phyloP scores from a whole-genome alignment of 805 yeast genomes.

The Myxozyma udenii region DNA sequence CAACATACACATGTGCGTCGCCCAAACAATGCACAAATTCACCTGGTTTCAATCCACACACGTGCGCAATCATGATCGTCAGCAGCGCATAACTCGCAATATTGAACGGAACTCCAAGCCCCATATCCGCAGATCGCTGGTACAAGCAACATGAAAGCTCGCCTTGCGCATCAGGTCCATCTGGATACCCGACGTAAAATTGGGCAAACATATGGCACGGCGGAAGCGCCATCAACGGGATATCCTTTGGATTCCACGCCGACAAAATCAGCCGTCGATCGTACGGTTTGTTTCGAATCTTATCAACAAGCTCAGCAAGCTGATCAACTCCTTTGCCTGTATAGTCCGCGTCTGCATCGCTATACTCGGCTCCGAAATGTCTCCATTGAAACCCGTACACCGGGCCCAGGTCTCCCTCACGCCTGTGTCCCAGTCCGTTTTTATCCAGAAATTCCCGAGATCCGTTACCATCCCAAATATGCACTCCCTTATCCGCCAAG shows the following conservation, averaged over 20 bases:
- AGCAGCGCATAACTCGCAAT: constrained; percentile 93
- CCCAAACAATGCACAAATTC: constrained; percentile 95
- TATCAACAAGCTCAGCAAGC: constrained; percentile 70
- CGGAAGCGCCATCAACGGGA: constrained; percentile 91
- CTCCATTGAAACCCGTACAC: constrained; percentile 99
- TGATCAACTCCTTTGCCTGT: constrained; percentile 89
- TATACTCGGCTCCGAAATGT: constrained; percentile 94
- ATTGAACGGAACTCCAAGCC: constrained; percentile 98
- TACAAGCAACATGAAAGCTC: constrained; percentile 82
- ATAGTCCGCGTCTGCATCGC: constrained; percentile 82
- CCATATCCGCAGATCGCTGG: constrained; percentile 99
- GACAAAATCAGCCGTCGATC: constrained; percentile 91
- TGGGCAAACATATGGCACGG: constrained; percentile 98
- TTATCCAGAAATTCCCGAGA: constrained; percentile 85
- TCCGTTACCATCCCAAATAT: constrained; percentile 98
- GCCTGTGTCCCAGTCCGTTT: constrained; percentile 71
- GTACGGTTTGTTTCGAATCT: constrained; percentile 81
- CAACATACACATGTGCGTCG: constrained; percentile 91
- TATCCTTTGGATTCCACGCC: constrained; percentile 99
- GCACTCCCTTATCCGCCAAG: constrained; percentile 80
- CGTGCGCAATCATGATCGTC: constrained; percentile 91
- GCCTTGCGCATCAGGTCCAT: constrained; percentile 49
- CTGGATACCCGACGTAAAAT: constrained; percentile 86
- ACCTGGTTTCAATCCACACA: constrained; percentile 93
- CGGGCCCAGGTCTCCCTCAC: constrained; percentile 96